Conservation (phyloP, 1,284 basidiomycete genomes). For the Pyrrhoderma noxium region DNA sequence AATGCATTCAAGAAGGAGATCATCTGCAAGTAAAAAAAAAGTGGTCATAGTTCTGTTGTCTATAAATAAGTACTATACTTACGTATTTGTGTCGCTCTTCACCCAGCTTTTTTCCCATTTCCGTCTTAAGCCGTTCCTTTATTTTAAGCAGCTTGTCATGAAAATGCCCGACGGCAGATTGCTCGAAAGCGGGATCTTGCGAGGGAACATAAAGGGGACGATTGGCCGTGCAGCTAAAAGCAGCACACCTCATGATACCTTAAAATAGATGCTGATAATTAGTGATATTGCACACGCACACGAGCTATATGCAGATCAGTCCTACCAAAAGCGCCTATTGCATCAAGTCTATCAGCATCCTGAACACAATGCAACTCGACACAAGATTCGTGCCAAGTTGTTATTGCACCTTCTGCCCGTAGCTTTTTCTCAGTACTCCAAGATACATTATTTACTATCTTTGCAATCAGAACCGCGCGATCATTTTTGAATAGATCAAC, state of each 20-base stretch:
- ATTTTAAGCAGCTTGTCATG: conserved; percentile 81
- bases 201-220: conserved; percentile 60
- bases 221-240: conserved; percentile 67
- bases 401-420: conserved; percentile 45
- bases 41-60: no score
- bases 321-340: conserved; percentile 86
- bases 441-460: conserved; percentile 75
- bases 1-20: conserved; percentile 32
- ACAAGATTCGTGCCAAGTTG: conserved; percentile 68
- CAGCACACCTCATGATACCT: conserved; percentile 84
- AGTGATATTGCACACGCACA: conserved; percentile 44
- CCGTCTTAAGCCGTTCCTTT: conserved; percentile 70
- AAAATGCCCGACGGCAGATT: conserved; percentile 77
- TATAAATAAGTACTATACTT: conserved; percentile 22
- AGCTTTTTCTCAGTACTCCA: conserved; percentile 82
- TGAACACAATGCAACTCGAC: conserved; percentile 85
- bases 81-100: conserved; percentile 68
- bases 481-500: conserved; percentile 55
- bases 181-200: conserved; percentile 39
- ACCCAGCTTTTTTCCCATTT: conserved; percentile 61
- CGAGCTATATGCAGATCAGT: no score
- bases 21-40: conserved; percentile 4
- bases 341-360: conserved; percentile 88
- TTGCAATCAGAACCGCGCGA: conserved; percentile 46
- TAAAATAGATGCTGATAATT: conserved; percentile 42